A percentile compares a stretch with the other conserved stretches of the same genome.
These are phyloP conservation scores for Volvox carteri DNA, from an alignment of 163 green algal species.

Conservation along the genomic window DNA sequence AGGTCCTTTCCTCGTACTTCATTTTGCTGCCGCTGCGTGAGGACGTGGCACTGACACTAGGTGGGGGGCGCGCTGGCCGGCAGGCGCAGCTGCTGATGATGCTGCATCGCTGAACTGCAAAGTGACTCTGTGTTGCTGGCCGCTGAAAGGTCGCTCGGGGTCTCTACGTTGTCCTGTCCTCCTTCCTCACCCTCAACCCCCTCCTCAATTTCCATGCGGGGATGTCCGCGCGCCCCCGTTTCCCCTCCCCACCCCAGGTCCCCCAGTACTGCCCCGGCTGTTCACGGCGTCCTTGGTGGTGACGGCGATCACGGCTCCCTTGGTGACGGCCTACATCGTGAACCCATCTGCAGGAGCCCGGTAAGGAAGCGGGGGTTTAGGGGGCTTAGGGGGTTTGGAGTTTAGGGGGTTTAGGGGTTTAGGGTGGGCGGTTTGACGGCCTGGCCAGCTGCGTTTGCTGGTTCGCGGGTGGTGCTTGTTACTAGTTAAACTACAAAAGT, in stretches of 20 bases:
- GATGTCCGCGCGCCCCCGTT: too few relatives aligned
- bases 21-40: conserved; percentile 44
- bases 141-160: too few relatives aligned
- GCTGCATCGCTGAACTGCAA: too few relatives aligned
- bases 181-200: background rate
- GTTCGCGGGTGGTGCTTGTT: too few relatives aligned
- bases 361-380: background rate
- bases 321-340: conserved; percentile 42
- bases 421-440: background rate
- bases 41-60: conserved; percentile 43
- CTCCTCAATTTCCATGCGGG: too few relatives aligned
- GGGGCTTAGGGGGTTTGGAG: background rate
- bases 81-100: too few relatives aligned
- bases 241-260: conserved; percentile 6
- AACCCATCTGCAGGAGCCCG: background rate
- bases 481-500: too few relatives aligned
- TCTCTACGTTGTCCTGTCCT: too few relatives aligned
- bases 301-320: conserved; percentile 21
- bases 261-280: conserved; percentile 12
- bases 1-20: conserved; percentile 50
- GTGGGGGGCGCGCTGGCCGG: background rate
- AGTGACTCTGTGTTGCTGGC: too few relatives aligned
- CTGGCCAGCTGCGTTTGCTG: background rate
- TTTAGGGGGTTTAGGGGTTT: background rate
- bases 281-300: conserved; percentile 37